phyloP scores from a whole-genome alignment of 805 yeast genomes.

The Sungouiozyma ichnusensis region DNA sequence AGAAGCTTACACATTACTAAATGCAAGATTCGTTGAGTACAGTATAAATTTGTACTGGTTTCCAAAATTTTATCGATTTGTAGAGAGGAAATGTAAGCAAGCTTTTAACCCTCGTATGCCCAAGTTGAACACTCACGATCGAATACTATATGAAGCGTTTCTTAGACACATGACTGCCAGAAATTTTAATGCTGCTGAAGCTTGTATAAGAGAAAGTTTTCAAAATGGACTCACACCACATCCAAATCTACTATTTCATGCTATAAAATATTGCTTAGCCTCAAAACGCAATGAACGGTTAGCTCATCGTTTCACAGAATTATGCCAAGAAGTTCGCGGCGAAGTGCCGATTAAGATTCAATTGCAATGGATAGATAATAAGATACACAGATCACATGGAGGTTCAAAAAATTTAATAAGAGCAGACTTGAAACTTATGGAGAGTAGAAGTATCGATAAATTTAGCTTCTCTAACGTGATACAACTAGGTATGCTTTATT shows the following conservation, averaged over 20 bases:
- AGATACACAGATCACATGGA: background rate
- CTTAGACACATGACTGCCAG: too few species aligned
- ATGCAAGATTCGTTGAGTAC: background rate
- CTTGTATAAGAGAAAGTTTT: too few species aligned
- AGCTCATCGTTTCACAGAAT: too few species aligned
- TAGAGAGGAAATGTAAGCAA: background rate
- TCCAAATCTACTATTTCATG: too few species aligned
- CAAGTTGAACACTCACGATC: too few species aligned
- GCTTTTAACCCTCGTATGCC: too few species aligned
- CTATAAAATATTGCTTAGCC: background rate
- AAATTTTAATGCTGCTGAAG: too few species aligned
- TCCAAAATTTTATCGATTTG: background rate
- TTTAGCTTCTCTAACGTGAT: background rate
- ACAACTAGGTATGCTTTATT: background rate
- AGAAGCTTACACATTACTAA: background rate
- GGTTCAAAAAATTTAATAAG: background rate
- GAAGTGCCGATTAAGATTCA: background rate
- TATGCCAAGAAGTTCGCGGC: too few species aligned
- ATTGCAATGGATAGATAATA: background rate
- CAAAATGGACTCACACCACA: too few species aligned
- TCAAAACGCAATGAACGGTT: background rate
- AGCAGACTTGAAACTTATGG: background rate
- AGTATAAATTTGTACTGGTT: background rate
- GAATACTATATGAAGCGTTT: too few species aligned
- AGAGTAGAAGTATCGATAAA: background rate